These are phyloP conservation scores for Nannizzia gypsea DNA, from an alignment of 2,329 filamentous ascomycete genomes.

Conservation along the genomic window DNA sequence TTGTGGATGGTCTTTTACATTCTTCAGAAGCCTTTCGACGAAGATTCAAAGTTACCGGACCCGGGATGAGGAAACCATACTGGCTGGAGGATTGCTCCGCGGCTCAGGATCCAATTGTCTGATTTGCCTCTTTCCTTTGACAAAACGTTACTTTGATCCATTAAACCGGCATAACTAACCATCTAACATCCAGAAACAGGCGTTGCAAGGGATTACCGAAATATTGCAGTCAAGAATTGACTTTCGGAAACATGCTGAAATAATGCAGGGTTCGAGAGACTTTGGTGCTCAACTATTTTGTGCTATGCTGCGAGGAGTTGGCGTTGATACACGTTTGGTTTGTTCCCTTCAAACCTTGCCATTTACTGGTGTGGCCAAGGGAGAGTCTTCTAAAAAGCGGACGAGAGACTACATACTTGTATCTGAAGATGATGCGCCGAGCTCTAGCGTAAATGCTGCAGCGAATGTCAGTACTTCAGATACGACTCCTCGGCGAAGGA, in stretches of 20 bases:
- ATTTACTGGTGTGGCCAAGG: slow-evolving; percentile 44
- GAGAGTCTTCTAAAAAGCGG: slow-evolving; percentile 33
- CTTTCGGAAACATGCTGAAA: slow-evolving; percentile 59
- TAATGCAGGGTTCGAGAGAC: slow-evolving; percentile 70
- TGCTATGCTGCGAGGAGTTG: slow-evolving; percentile 68
- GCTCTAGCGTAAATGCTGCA: slow-evolving; percentile 20
- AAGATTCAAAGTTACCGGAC: slow-evolving; percentile 58
- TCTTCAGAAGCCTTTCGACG: slow-evolving; percentile 54
- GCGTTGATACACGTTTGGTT: slow-evolving; percentile 68
- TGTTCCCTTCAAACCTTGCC: slow-evolving; percentile 80
- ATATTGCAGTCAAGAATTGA: slow-evolving; percentile 57
- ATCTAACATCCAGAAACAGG: slow-evolving; percentile 7
- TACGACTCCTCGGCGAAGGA: slow-evolving; percentile 17
- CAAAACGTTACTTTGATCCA: neutral
- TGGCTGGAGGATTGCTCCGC: slow-evolving; percentile 63
- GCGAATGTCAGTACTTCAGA: slow-evolving; percentile 5
- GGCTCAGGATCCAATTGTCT: slow-evolving; percentile 42
- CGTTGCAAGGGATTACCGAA: slow-evolving; percentile 47
- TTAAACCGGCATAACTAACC: neutral
- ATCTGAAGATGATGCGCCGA: slow-evolving; percentile 26
- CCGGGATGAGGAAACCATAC: slow-evolving; percentile 56
- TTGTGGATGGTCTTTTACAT: slow-evolving; percentile 67
- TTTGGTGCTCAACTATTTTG: slow-evolving; percentile 85
- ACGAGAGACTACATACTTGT: slow-evolving; percentile 27
- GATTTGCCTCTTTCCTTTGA: slow-evolving; percentile 10